phyloP scores from a whole-genome alignment of 2,329 filamentous ascomycete species.

The Pseudocercospora ulei region DNA sequence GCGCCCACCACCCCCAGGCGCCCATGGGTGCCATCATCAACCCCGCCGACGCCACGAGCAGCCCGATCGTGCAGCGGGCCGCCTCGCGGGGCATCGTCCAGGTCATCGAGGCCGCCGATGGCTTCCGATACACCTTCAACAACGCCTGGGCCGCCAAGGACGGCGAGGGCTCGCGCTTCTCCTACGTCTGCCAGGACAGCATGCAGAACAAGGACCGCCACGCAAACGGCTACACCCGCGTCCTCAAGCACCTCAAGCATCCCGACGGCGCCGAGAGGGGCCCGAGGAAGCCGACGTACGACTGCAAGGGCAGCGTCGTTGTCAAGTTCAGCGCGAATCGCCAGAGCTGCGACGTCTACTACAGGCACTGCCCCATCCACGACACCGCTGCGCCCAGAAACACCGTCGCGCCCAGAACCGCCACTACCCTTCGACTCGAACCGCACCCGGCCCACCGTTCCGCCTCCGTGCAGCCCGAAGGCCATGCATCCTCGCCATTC shows the following conservation, averaged over 20 bases:
- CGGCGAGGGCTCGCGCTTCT: conserved; percentile 42
- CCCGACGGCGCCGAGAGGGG: conserved; percentile 20
- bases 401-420: conserved; percentile 32
- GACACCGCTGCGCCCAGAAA: conserved; percentile 41
- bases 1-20: conserved; percentile 20
- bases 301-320: conserved; percentile 42
- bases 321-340: conserved; percentile 42
- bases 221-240: conserved; percentile 35
- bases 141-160: conserved; percentile 42
- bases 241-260: conserved; percentile 26
- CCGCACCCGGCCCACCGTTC: too few relatives aligned
- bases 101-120: conserved; percentile 39
- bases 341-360: conserved; percentile 40
- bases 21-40: conserved; percentile 23
- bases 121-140: conserved; percentile 44
- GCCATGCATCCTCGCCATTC: conserved; percentile 13
- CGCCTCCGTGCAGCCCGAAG: conserved; percentile 17
- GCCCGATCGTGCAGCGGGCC: conserved; percentile 41
- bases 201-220: conserved; percentile 45
- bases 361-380: conserved; percentile 42
- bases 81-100: conserved; percentile 42
- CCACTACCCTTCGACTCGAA: conserved; percentile 10
- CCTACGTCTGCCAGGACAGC: conserved; percentile 45
- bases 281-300: conserved; percentile 40
- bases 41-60: conserved; percentile 34